Percentiles rank a stretch among this genome's conserved stretches.
Evolutionary conservation across 1,284 basidiomycete genomes (phyloP).

Genomic region (Pyrrhoderma noxium): DNA sequence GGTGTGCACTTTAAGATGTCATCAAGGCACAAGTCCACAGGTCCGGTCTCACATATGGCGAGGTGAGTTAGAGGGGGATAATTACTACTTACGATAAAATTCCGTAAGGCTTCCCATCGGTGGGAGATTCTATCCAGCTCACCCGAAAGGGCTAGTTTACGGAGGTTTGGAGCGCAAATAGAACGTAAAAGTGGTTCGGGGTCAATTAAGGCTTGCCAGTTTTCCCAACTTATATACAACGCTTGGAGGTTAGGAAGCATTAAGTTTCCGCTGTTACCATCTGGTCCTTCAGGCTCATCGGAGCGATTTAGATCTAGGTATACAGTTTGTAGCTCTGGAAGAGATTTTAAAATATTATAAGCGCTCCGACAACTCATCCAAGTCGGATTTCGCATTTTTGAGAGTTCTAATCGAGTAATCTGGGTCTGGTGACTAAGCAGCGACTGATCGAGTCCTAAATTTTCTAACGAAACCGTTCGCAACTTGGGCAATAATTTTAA

Average conservation of each 20-base stretch:
- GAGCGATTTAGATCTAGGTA: constrained; percentile 8
- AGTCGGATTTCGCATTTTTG: constrained; percentile 6
- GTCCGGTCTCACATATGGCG: constrained; percentile 10
- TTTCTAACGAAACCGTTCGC: constrained; percentile 5
- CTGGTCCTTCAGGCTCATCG: not conserved
- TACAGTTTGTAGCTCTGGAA: constrained; percentile 4
- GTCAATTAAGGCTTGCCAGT: constrained; percentile 1
- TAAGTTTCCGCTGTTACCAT: not conserved
- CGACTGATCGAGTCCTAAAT: not conserved
- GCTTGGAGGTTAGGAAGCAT: not conserved
- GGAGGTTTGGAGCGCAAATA: constrained; percentile 3
- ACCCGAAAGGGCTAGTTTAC: constrained; percentile 3
- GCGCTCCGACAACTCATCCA: constrained; percentile 5
- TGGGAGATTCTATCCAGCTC: not conserved
- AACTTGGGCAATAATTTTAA: constrained; percentile 1
- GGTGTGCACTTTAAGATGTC: constrained; percentile 2
- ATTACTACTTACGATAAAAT: constrained; percentile 3
- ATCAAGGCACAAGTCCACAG: constrained; percentile 3
- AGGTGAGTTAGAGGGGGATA: constrained; percentile 8
- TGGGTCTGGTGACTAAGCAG: constrained; percentile 4
- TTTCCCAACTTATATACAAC: constrained; percentile 10
- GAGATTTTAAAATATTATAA: not conserved
- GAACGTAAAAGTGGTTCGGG: not conserved
- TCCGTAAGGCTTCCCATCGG: constrained; percentile 3
- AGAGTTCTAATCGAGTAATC: constrained; percentile 10